Base-by-base conservation (phyloP, 805 yeast species). In the Candida boleticola region DNA sequence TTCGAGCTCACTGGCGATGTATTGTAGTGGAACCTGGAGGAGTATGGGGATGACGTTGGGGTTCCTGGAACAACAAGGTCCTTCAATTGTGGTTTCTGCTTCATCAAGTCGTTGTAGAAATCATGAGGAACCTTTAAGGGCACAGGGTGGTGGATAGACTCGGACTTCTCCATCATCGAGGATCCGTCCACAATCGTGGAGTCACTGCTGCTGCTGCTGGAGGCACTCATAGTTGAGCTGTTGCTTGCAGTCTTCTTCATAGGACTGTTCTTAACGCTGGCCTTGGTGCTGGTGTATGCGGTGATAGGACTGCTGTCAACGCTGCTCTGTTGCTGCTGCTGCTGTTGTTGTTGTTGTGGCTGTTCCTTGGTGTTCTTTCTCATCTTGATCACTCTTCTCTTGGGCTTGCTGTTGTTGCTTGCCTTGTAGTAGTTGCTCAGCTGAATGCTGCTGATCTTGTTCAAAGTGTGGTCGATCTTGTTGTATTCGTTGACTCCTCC, bases 391-490 rank as follows among this genome's bases (percentile, higher is more conserved):
- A 54, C 60, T 51, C 79, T 55, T 55, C 79, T 57, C 53, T 70
- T 70, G 4, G 77, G 76, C 44, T 68, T 67, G 13, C 49, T 52
- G 26, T 51, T 58, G 41, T 48, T 51, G 35, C 52, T 58, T 54
- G 49, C 57, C 45, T 65, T 66, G 42, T 64, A 57, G 49, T 58
- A 76, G 29, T 66, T 68, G 44, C 64, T 66, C 4, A 71, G 53
- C 54, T 77, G 82, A 43, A 76, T 74, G 23, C 63, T 58, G 17
- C 76, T 69, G 37, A 77, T 73, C 40, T 66, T 61, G 47, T 59
- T 50, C 49, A 63, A 55, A 44, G 75, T 61, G 37, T 59, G 56
- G 34, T 71, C 66, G 17, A 74, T 63, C 26, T 59, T 55, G 29
- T 44, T 44, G 45, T 50, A 64, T 35, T 57, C 60, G 16, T 57